Conservation (phyloP, 352 stramenopile genomes). For the Detonula confervacea region DNA sequence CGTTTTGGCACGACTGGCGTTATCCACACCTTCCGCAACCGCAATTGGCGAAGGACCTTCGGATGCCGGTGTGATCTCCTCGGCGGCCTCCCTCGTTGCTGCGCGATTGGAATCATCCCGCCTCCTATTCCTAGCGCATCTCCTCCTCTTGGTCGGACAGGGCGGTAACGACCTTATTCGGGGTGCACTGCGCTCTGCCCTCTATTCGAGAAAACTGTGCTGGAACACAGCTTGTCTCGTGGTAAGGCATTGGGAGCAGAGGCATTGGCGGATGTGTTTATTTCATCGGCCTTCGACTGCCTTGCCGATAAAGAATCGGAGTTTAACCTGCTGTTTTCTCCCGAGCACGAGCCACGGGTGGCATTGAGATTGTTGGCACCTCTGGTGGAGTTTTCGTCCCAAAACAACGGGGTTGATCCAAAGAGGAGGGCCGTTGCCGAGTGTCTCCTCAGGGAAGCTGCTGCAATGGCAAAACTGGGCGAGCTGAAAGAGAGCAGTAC, state of each 20-base stretch:
- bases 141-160: slow-evolving; percentile 32
- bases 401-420: slow-evolving; percentile 12
- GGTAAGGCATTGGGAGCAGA: slow-evolving; percentile 25
- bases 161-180: slow-evolving; percentile 2
- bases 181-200: slow-evolving; percentile 23
- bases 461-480: slow-evolving; percentile 15
- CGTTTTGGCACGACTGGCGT: too few species aligned
- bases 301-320: slow-evolving; percentile 6
- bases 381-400: slow-evolving; percentile 52
- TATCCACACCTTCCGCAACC: too few species aligned
- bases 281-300: slow-evolving; percentile 7
- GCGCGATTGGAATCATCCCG: slow-evolving; percentile 32
- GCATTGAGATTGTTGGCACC: slow-evolving; percentile 69
- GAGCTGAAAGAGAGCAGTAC: slow-evolving; percentile 12
- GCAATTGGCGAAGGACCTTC: too few species aligned
- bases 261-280: slow-evolving; percentile 22
- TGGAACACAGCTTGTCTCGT: slow-evolving; percentile 47
- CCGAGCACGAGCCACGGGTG: slow-evolving; percentile 57
- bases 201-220: too few species aligned
- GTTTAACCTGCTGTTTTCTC: slow-evolving; percentile 9
- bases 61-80: neutral
- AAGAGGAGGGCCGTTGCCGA: slow-evolving; percentile 55
- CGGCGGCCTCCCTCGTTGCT: slow-evolving; percentile 22
- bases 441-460: slow-evolving; percentile 70
- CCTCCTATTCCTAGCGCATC: slow-evolving; percentile 27